Base-by-base conservation (phyloP, 495 filamentous ascomycete species). In the Podospora anserina region DNA sequence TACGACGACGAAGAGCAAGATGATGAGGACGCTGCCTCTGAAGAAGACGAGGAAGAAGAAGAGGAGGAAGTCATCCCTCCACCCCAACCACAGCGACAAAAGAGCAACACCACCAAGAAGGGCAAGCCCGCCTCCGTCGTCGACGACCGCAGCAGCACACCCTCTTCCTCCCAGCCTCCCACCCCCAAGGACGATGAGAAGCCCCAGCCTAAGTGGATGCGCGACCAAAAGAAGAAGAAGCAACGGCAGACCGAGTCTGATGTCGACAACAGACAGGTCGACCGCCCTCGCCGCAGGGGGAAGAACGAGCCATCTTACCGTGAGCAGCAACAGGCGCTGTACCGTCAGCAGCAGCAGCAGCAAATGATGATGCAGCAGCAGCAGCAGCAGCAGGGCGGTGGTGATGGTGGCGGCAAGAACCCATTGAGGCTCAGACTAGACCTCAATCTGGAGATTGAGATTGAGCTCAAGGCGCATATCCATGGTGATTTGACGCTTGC, bases 391-490 rank as follows among this genome's bases (percentile, higher is more conserved):
- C 34, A 63, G 32, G 20, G 65, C n/a, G 78, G 79, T 4, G 82
- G 79, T 5, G 77, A 69, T 5, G 80, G 78, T 11, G 85, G 84
- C 27, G 85, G 83, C 61, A 88, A 88, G 72, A 89, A 94, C 77
- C 89, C 93, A 77, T 78, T 97, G 68, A 84, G 87, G 71, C 72
- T 97, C 80, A 78, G 93, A 64, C 77, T 97, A 65, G 92, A 96
- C 76, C 76, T 96, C 63, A 96, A 96, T 79, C 80, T 97, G 61
- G 93, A 97, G 76, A 87, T 96, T 71, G 91, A 96, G 83, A 89
- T 96, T 39, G 89, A 93, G 76, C 82, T 97, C 1, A 96, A 96
- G 86, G 93, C 93, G 20, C 91, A 92, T 81, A 95, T 97, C 76
- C 91, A 94, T 74, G 92, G 93, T 78, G 93, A 96, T 83, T 81